Evolutionary conservation across 2,329 filamentous ascomycete species (phyloP).

Genomic region (Chrysoporthe cubensis): DNA sequence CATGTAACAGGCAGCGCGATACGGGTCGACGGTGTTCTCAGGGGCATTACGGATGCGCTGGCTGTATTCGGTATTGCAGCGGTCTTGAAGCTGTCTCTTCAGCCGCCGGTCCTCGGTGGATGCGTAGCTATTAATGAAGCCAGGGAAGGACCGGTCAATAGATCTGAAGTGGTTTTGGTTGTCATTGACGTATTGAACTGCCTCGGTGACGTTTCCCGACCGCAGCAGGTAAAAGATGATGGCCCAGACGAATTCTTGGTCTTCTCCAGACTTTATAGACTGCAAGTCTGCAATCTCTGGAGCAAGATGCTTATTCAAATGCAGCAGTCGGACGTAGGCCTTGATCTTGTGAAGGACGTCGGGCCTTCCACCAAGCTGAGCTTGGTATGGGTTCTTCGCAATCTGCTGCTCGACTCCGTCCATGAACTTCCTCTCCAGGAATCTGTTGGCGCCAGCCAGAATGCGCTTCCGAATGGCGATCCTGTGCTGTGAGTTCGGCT

Average conservation of each 20-base stretch:
- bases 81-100: constrained; percentile 77
- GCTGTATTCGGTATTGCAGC: constrained; percentile 87
- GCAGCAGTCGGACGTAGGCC: constrained; percentile 84
- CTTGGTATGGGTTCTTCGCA: constrained; percentile 82
- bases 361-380: constrained; percentile 85
- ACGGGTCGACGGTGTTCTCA: constrained; percentile 88
- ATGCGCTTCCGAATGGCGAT: constrained; percentile 77
- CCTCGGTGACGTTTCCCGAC: constrained; percentile 81
- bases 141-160: constrained; percentile 87
- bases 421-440: constrained; percentile 82
- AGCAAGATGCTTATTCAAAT: constrained; percentile 80
- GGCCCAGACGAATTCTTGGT: constrained; percentile 89
- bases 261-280: constrained; percentile 45
- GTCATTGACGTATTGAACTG: constrained; percentile 81
- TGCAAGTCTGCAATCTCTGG: constrained; percentile 82
- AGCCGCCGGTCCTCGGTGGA: constrained; percentile 77
- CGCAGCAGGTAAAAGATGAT: constrained; percentile 90
- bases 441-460: constrained; percentile 76
- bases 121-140: constrained; percentile 85
- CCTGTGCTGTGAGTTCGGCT: constrained; percentile 64
- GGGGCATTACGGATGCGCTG: constrained; percentile 83
- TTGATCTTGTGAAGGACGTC: constrained; percentile 89
- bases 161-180: constrained; percentile 82
- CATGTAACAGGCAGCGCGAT: constrained; percentile 97
- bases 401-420: constrained; percentile 77